Evolutionary conservation across 345 rosid genomes (phyloP).

Genomic region (Combretum micranthum): DNA sequence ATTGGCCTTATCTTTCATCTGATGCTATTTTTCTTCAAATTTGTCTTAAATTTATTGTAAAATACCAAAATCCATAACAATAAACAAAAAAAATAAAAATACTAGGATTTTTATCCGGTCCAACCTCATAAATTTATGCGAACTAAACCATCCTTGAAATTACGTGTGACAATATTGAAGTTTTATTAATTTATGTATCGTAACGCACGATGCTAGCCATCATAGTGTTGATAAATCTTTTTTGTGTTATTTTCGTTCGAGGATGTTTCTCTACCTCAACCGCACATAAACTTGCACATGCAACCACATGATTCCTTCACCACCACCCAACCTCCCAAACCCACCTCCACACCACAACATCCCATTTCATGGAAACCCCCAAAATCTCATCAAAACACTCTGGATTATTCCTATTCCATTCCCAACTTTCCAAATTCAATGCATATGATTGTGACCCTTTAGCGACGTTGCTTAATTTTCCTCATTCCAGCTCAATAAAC

Average conservation of each 20-base stretch:
- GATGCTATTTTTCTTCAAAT: too few relatives aligned
- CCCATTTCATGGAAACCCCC: background rate
- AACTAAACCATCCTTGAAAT: too few relatives aligned
- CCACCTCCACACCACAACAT: constrained; percentile 21
- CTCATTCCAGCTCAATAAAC: constrained; percentile 35
- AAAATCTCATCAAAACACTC: constrained; percentile 47
- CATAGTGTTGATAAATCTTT: constrained; percentile 9
- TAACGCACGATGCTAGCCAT: background rate
- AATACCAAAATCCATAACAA: too few relatives aligned
- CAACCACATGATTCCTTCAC: constrained; percentile 56
- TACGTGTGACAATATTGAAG: too few relatives aligned
- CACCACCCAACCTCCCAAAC: constrained; percentile 11
- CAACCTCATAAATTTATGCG: too few relatives aligned
- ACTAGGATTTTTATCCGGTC: too few relatives aligned
- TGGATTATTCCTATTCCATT: constrained; percentile 56
- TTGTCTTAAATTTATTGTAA: too few relatives aligned
- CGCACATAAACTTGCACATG: constrained; percentile 52
- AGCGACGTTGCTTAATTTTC: constrained; percentile 11
- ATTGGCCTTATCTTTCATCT: too few relatives aligned
- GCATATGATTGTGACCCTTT: constrained; percentile 19
- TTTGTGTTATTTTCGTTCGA: constrained; percentile 19
- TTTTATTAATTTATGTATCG: too few relatives aligned
- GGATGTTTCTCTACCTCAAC: constrained; percentile 70
- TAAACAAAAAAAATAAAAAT: too few relatives aligned
- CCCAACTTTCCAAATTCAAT: constrained; percentile 41